A percentile compares a stretch with the other conserved stretches of the same genome.
These are phyloP conservation scores for Cryptococcus deneoformans DNA, from an alignment of 1,284 basidiomycete species.

Conservation along the genomic window DNA sequence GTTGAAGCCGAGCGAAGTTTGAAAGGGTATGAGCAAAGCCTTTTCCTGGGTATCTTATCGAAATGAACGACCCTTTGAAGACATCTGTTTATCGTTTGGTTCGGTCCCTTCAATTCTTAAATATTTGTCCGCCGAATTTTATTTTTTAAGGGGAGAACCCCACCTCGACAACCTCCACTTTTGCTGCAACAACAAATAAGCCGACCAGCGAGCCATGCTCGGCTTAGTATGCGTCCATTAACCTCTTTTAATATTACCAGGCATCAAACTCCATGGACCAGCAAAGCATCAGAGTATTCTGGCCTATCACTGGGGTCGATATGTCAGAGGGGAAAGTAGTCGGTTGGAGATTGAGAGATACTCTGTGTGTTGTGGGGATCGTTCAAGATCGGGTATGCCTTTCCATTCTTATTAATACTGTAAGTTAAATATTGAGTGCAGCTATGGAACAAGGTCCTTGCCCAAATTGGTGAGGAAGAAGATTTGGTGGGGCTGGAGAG, in stretches of 20 bases:
- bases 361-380: slow-evolving; percentile 22
- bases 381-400: slow-evolving; percentile 20
- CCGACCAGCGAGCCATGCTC: neutral
- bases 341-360: slow-evolving; percentile 25
- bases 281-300: slow-evolving; percentile 27
- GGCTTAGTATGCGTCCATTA: neutral
- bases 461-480: too few relatives aligned
- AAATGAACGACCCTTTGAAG: too few relatives aligned
- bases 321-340: slow-evolving; percentile 18
- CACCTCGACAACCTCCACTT: too few relatives aligned
- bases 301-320: slow-evolving; percentile 24
- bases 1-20: neutral
- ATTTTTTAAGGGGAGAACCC: too few relatives aligned
- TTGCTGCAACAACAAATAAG: too few relatives aligned
- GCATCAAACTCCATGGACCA: neutral
- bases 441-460: too few relatives aligned
- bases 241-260: neutral
- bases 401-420: neutral
- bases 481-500: neutral
- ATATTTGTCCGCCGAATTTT: too few relatives aligned
- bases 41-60: too few relatives aligned
- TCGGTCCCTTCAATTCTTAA: too few relatives aligned
- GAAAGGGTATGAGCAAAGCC: too few relatives aligned
- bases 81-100: too few relatives aligned
- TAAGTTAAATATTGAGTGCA: neutral